Evolutionary conservation across 257 asterid genomes (phyloP), one percentile per base, ranked within the genome.

Genomic region (Vinca minor): DNA sequence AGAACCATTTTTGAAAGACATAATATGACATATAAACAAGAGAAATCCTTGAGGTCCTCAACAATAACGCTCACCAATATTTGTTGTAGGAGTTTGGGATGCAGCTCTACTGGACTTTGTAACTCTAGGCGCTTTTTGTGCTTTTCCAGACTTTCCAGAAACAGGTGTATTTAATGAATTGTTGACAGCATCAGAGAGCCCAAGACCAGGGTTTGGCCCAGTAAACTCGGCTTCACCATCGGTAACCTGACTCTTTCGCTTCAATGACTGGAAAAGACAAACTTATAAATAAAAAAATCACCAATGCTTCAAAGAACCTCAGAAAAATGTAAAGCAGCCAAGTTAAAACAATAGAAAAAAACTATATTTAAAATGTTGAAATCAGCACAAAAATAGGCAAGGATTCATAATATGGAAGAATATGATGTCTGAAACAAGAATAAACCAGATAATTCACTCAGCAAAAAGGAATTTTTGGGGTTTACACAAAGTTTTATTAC

Each of bases 141-240:
- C 70, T 70, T 85, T 92, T 74, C 95, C 91, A 28, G 81, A 71
- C 83, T 86, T 93, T 66, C 85, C 87, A 11, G 94, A 77, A 12
- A 82, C 83, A 32, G 94, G 97, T 54, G 96, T 84, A 72, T 75
- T 85, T 64, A 73, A 60, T 1, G 79, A 67, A 64, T 71, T 80
- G 70, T 76, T 78, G 62, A 59, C 50, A 46, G 59, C 59, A 56
- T 70, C 70, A 62, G 69, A 53, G 73, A 34, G 73, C 65, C 71
- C 76, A 69, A 79, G 78, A 73, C 71, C 82, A 64, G 80, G 76
- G 65, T 75, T 77, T 46, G 62, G 79, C 65, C 81, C 85, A 35
- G 72, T 65, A 70, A 79, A 64, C 73, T 74, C 84, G 35, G 57
- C 75, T 81, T 82, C 87, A 75, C 50, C 66, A 60, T 73, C 82